Evolutionary conservation across 257 asterid species (phyloP).

Genomic region (Gynochthodes officinalis): DNA sequence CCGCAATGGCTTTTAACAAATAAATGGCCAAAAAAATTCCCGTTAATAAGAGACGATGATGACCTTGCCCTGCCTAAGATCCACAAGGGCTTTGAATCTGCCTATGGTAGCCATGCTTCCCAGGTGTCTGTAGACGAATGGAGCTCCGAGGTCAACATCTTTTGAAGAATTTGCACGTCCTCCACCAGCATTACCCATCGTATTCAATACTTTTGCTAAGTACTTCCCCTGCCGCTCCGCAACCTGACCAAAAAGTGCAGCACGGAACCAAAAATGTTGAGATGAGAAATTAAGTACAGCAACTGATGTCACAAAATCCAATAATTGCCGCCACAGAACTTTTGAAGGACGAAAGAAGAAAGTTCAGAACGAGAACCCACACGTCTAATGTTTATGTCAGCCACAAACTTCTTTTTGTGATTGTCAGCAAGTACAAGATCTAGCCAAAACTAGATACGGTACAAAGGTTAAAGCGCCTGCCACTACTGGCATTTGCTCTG

Average conservation of each 20-base stretch:
- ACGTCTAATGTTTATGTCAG: not conserved
- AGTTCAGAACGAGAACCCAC: not conserved
- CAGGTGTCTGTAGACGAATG: conserved; percentile 72
- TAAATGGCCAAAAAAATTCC: not conserved
- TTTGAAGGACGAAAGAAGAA: not conserved
- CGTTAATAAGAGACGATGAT: not conserved
- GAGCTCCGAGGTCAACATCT: conserved; percentile 49
- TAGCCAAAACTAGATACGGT: not conserved
- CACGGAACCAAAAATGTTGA: not conserved
- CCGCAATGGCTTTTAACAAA: not conserved
- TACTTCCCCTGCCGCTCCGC: conserved; percentile 96
- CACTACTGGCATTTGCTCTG: not conserved
- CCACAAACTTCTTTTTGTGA: not conserved
- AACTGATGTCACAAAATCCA: not conserved
- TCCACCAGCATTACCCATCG: conserved; percentile 66
- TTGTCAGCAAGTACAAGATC: too few species aligned
- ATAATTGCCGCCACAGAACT: not conserved
- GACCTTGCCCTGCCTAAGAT: conserved; percentile 96
- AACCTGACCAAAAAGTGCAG: conserved; percentile 42
- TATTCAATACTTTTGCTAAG: conserved; percentile 58
- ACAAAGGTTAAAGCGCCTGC: not conserved
- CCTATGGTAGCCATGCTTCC: conserved; percentile 99
- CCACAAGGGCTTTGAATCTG: conserved; percentile 92
- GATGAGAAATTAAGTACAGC: not conserved
- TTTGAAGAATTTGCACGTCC: conserved; percentile 64